These are phyloP conservation scores for Melastoma malabathricum DNA, from an alignment of 345 rosid species.

Conservation along the genomic window DNA sequence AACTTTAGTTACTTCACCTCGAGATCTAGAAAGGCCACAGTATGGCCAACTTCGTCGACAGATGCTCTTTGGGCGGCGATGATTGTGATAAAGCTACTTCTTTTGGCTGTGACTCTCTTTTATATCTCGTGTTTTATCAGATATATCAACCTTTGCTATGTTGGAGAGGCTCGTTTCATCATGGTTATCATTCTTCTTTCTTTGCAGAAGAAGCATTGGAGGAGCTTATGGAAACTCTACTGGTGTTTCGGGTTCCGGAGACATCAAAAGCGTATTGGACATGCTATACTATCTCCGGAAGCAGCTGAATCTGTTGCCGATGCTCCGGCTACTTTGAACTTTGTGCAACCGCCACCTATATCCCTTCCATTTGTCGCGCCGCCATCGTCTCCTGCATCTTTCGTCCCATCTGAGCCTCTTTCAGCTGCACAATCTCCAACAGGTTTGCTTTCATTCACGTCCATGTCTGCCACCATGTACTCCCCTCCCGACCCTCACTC, in stretches of 20 bases:
- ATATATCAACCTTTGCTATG: no score
- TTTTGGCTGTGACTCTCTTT: no score
- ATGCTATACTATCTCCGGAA: slow-evolving; percentile 51
- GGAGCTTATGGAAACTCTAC: slow-evolving; percentile 44
- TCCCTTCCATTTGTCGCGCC: slow-evolving; percentile 76
- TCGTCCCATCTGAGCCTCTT: slow-evolving; percentile 83
- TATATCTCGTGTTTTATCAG: no score
- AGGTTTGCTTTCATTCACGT: slow-evolving; percentile 44
- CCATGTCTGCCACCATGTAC: slow-evolving; percentile 50
- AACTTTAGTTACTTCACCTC: no score
- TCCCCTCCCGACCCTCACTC: slow-evolving; percentile 65
- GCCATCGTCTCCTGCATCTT: slow-evolving; percentile 94
- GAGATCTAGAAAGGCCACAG: no score
- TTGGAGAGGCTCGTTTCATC: no score
- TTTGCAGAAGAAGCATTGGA: slow-evolving; percentile 65
- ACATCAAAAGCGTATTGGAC: slow-evolving; percentile 55
- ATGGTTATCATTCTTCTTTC: slow-evolving; percentile 4
- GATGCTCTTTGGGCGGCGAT: no score
- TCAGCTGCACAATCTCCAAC: slow-evolving; percentile 78
- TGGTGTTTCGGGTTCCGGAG: slow-evolving; percentile 69
- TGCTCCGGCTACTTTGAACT: slow-evolving; percentile 23
- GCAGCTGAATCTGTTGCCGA: slow-evolving; percentile 16
- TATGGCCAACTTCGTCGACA: no score
- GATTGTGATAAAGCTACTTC: no score
- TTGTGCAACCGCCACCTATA: slow-evolving; percentile 19